A percentile compares a stretch with the other conserved stretches of the same genome.
These are phyloP conservation scores for Russula sp. DNA, from an alignment of 768 basidiomycete species.

Conservation along the genomic window DNA sequence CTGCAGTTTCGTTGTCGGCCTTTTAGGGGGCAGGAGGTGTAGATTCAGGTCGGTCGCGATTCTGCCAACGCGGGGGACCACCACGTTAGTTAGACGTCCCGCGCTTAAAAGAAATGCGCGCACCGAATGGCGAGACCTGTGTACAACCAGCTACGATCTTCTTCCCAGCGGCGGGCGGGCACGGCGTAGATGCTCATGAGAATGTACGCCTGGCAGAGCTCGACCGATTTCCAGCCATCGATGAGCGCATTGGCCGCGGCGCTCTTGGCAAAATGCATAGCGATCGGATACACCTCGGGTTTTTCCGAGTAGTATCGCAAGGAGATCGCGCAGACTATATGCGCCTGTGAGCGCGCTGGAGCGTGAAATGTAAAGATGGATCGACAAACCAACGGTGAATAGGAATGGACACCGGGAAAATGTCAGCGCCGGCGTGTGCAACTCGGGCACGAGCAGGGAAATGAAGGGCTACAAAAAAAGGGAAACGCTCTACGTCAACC, in stretches of 20 bases:
- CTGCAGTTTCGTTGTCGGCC: slow-evolving; percentile 71
- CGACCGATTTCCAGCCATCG: slow-evolving; percentile 71
- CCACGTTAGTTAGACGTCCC: neutral
- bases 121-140: slow-evolving; percentile 84
- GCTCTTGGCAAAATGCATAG: slow-evolving; percentile 69
- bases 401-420: slow-evolving; percentile 84
- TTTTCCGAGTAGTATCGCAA: slow-evolving; percentile 76
- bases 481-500: slow-evolving; percentile 48
- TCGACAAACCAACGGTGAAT: slow-evolving; percentile 76
- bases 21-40: slow-evolving; percentile 65
- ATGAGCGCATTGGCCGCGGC: slow-evolving; percentile 74
- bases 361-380: neutral
- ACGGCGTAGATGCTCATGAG: slow-evolving; percentile 70
- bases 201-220: slow-evolving; percentile 80
- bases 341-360: neutral
- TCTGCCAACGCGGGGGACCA: slow-evolving; percentile 32
- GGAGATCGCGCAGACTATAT: slow-evolving; percentile 75
- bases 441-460: slow-evolving; percentile 69
- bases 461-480: slow-evolving; percentile 67
- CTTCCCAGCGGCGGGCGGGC: slow-evolving; percentile 75
- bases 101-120: slow-evolving; percentile 22
- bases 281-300: slow-evolving; percentile 57
- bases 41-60: slow-evolving; percentile 87
- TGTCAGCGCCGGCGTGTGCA: slow-evolving; percentile 79
- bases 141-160: slow-evolving; percentile 85